Conservation (phyloP, 2,329 filamentous ascomycete species). For the Pestalotiopsis sp. region DNA sequence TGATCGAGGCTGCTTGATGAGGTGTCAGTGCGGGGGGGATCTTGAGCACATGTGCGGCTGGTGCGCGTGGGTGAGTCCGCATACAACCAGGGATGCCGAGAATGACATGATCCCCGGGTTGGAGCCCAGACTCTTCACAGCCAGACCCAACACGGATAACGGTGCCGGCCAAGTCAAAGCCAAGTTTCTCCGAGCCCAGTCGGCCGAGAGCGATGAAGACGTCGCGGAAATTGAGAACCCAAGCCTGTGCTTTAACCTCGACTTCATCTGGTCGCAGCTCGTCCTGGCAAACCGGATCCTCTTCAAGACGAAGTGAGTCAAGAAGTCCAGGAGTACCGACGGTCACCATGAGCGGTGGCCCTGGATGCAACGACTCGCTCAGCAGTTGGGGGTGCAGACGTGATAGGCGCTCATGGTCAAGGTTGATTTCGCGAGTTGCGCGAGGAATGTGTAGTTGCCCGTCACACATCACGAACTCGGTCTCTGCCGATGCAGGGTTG, state of each 20-base stretch:
- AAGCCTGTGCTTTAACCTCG: constrained; percentile 2
- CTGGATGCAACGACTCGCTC: neutral
- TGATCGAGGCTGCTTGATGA: neutral
- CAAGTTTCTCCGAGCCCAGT: neutral
- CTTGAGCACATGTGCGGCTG: neutral
- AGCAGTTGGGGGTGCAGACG: neutral
- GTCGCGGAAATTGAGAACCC: constrained; percentile 5
- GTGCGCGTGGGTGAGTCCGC: constrained; percentile 21
- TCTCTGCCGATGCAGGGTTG: neutral
- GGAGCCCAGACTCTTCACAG: constrained; percentile 28
- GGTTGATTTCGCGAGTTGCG: neutral
- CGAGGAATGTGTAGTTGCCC: neutral
- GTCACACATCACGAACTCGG: neutral
- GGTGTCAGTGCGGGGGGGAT: neutral
- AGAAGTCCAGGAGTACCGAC: constrained; percentile 3
- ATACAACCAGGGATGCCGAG: constrained; percentile 22
- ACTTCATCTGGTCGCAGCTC: neutral
- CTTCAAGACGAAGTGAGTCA: constrained; percentile 3
- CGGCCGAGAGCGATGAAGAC: constrained; percentile 4
- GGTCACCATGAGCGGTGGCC: neutral
- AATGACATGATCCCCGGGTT: constrained; percentile 19
- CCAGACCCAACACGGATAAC: constrained; percentile 18
- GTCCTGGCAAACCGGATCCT: neutral
- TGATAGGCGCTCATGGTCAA: neutral
- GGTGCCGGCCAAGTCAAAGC: neutral